Conservation (phyloP, 257 asterid genomes). For the Solanum chiquidenum region DNA sequence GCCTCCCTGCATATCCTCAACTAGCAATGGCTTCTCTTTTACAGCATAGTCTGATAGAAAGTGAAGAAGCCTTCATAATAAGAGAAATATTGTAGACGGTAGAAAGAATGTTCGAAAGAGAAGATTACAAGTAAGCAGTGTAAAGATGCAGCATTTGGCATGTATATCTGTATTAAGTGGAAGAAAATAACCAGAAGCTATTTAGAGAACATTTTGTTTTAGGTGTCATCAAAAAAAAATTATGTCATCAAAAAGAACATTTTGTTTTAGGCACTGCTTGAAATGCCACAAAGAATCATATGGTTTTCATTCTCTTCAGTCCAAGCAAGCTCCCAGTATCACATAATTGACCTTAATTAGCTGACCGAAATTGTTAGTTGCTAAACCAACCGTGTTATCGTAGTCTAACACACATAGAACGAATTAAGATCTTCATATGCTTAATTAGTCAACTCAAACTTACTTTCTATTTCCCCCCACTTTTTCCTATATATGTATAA, state of each 20-base stretch:
- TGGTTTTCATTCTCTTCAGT: not conserved
- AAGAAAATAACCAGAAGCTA: not conserved
- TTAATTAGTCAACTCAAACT: not conserved
- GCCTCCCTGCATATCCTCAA: slow-evolving; percentile 89
- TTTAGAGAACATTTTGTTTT: not conserved
- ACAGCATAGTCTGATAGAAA: slow-evolving; percentile 69
- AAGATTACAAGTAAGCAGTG: not conserved
- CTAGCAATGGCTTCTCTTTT: slow-evolving; percentile 82
- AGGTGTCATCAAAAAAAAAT: not conserved
- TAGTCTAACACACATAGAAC: not conserved
- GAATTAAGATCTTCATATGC: not conserved
- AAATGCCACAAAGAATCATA: not conserved
- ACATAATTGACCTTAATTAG: not conserved
- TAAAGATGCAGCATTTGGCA: not conserved
- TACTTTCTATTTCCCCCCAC: not conserved
- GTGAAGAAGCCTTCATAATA: not conserved
- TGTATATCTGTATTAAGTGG: not conserved
- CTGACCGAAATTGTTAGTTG: not conserved
- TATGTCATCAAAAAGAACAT: not conserved
- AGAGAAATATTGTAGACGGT: not conserved
- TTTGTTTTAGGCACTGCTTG: not conserved
- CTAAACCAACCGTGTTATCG: not conserved
- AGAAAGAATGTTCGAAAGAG: not conserved
- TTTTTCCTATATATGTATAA: not conserved
- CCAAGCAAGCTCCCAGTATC: not conserved